These are phyloP conservation scores for Musa schizocarpa DNA, from an alignment of 176 grass and related monocot genomes.

Conservation along the genomic window DNA sequence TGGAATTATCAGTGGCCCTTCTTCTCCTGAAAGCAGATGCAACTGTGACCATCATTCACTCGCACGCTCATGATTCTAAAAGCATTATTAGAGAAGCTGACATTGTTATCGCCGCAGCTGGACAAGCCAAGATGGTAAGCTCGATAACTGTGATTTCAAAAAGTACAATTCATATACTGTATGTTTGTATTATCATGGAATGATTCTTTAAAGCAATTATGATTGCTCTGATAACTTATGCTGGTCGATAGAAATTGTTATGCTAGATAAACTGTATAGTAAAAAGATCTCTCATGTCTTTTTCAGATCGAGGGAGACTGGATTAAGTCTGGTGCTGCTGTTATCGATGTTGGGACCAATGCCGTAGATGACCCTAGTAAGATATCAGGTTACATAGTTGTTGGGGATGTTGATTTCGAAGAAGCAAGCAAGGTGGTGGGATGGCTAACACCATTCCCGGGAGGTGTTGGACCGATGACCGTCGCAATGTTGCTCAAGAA, in stretches of 20 bases:
- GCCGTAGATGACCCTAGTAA: slow-evolving; percentile 60
- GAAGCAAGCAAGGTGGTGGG: slow-evolving; percentile 76
- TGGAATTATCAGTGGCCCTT: slow-evolving; percentile 67
- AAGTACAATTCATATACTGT: neutral
- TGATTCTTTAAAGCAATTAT: neutral
- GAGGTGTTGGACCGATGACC: slow-evolving; percentile 81
- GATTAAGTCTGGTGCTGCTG: no score
- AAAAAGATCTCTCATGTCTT: slow-evolving; percentile 8
- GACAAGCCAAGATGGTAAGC: slow-evolving; percentile 80
- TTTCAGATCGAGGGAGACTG: no score
- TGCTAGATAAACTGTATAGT: no score
- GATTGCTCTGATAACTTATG: neutral
- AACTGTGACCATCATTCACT: slow-evolving; percentile 70
- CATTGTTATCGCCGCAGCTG: slow-evolving; percentile 80
- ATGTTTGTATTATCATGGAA: neutral
- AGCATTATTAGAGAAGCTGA: slow-evolving; percentile 64
- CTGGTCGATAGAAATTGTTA: no score
- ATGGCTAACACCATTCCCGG: slow-evolving; percentile 72
- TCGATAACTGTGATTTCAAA: neutral
- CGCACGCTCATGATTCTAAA: slow-evolving; percentile 54
- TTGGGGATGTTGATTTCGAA: slow-evolving; percentile 68
- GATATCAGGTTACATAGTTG: slow-evolving; percentile 64
- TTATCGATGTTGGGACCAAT: slow-evolving; percentile 56
- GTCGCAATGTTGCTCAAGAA: slow-evolving; percentile 86
- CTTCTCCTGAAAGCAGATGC: slow-evolving; percentile 93